Evolutionary conservation across 139 green algal genomes (phyloP).

Genomic region (Coelastrella sp.): DNA sequence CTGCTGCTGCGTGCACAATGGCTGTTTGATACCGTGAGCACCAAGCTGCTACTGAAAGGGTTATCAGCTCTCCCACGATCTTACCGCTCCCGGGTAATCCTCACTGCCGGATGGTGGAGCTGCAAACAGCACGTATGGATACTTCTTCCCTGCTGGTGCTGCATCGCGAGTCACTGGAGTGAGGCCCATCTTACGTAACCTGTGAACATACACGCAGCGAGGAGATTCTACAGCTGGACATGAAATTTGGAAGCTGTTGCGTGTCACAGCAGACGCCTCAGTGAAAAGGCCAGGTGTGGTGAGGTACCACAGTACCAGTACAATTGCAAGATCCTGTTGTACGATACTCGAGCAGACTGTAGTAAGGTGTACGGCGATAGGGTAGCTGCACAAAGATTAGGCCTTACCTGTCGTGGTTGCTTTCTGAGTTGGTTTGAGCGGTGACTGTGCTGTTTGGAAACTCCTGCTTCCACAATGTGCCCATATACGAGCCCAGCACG

Average conservation of each 20-base stretch:
- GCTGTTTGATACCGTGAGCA: background rate
- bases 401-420: conserved; percentile 82
- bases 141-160: conserved; percentile 58
- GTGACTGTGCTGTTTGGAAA: conserved; percentile 77
- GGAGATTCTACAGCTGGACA: background rate
- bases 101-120: conserved; percentile 91
- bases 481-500: conserved; percentile 88
- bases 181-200: conserved; percentile 84
- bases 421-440: conserved; percentile 92
- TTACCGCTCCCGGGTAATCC: conserved; percentile 91
- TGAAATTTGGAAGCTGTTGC: too few species aligned
- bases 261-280: too few species aligned
- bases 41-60: too few species aligned
- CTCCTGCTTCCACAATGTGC: conserved; percentile 82
- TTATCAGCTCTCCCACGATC: conserved; percentile 1
- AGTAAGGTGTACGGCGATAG: too few species aligned
- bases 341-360: too few species aligned
- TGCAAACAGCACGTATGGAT: conserved; percentile 90
- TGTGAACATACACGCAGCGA: conserved; percentile 46
- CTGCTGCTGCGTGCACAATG: background rate
- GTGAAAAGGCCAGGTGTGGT: too few species aligned
- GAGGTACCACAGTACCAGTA: too few species aligned
- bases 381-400: too few species aligned
- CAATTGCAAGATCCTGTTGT: too few species aligned
- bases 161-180: conserved; percentile 64